Conservation (phyloP, 768 basidiomycete species). For the Collybia sordida region DNA sequence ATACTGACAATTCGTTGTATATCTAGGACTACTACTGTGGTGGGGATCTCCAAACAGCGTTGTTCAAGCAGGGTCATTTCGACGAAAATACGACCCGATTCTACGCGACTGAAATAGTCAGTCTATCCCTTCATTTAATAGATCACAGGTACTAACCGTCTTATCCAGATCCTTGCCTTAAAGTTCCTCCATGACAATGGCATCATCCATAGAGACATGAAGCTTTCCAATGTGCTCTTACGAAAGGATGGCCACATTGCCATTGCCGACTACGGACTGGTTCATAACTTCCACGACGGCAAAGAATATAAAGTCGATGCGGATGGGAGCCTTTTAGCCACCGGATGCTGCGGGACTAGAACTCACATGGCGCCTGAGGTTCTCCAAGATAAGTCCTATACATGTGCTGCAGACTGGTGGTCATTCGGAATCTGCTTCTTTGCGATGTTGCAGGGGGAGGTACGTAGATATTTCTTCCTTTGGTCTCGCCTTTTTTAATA, state of each 20-base stretch:
- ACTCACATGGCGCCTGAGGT: slow-evolving; percentile 15
- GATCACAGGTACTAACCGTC: not conserved
- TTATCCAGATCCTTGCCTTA: slow-evolving; percentile 6
- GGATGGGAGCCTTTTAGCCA: not conserved
- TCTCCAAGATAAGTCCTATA: not conserved
- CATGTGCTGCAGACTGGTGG: slow-evolving; percentile 10
- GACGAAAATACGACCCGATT: slow-evolving; percentile 14
- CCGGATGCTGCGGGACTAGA: slow-evolving; percentile 12
- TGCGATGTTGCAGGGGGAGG: slow-evolving; percentile 12
- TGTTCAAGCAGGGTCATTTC: slow-evolving; percentile 5
- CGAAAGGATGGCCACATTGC: slow-evolving; percentile 9
- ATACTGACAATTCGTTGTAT: not conserved
- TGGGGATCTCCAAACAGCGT: slow-evolving; percentile 10
- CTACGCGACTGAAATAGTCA: slow-evolving; percentile 27
- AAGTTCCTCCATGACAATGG: slow-evolving; percentile 6
- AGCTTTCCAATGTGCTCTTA: slow-evolving; percentile 11
- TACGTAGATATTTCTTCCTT: not conserved
- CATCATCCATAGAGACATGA: slow-evolving; percentile 13
- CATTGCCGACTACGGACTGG: slow-evolving; percentile 13
- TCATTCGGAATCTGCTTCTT: slow-evolving; percentile 9
- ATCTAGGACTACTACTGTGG: slow-evolving; percentile 12
- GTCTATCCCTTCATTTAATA: not conserved
- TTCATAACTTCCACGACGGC: not conserved
- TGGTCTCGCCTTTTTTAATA: too few relatives aligned
- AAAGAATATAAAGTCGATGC: not conserved